Conservation (phyloP, 176 grass and related monocot species). For the Zea luxurians region DNA sequence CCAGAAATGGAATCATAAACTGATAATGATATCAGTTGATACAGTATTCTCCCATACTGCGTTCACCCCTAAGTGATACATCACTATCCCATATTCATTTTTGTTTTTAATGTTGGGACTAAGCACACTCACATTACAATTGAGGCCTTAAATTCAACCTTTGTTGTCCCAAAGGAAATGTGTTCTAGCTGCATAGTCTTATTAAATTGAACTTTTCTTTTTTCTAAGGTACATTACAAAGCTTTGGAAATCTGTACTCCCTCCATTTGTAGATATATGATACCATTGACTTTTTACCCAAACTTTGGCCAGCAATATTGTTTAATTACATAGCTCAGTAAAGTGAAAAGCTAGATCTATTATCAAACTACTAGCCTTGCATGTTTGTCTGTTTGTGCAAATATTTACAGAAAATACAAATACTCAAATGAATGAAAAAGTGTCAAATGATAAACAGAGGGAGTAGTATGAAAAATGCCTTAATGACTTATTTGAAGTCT, state of each 20-base stretch:
- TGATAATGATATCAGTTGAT: no score
- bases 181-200: neutral
- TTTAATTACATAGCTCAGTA: neutral
- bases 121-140: neutral
- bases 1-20: no score
- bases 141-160: neutral
- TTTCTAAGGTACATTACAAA: neutral
- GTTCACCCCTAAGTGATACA: neutral
- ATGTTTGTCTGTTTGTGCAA: neutral
- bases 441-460: neutral
- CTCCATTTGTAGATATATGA: neutral
- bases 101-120: neutral
- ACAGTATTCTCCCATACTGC: neutral
- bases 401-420: neutral
- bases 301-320: neutral
- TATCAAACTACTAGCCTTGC: neutral
- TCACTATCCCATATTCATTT: neutral
- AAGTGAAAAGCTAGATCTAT: neutral
- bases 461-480: neutral
- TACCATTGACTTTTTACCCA: neutral
- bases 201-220: neutral
- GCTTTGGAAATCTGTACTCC: neutral
- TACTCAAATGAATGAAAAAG: neutral
- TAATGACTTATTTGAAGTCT: neutral
- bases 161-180: neutral